Evolutionary conservation across 1,284 basidiomycete species (phyloP).

Genomic region (Cryptococcus sp.): DNA sequence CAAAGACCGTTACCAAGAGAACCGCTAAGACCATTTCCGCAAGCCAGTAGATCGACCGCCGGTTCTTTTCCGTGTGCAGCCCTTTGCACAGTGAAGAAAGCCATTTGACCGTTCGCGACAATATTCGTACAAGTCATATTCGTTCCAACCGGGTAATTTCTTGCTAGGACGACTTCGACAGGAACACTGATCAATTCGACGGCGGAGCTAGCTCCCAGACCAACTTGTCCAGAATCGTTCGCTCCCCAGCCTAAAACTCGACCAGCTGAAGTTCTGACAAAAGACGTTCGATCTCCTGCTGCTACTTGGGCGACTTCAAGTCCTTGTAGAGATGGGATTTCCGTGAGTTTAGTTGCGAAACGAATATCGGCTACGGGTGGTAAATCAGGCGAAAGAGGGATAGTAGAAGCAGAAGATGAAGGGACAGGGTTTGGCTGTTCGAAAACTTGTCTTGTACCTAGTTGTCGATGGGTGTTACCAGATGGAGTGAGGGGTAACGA

Average conservation of each 20-base stretch:
- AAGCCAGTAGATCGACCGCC: conserved; percentile 68
- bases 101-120: conserved; percentile 56
- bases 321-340: conserved; percentile 70
- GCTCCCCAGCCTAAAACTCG: conserved; percentile 85
- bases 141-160: conserved; percentile 55
- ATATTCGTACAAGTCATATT: conserved; percentile 62
- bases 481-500: conserved; percentile 68
- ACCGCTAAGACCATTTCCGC: conserved; percentile 75
- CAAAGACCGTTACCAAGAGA: conserved; percentile 78
- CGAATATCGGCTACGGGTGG: conserved; percentile 53
- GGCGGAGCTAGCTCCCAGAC: conserved; percentile 65
- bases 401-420: conserved; percentile 39
- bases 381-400: conserved; percentile 13
- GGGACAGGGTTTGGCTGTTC: conserved; percentile 29
- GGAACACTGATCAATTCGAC: conserved; percentile 74
- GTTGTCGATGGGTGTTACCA: conserved; percentile 82
- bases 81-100: conserved; percentile 71
- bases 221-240: conserved; percentile 79
- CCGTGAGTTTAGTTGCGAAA: conserved; percentile 70
- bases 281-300: conserved; percentile 69
- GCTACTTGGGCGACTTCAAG: conserved; percentile 65
- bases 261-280: conserved; percentile 64
- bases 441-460: conserved; percentile 66
- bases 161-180: conserved; percentile 69
- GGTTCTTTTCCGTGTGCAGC: conserved; percentile 24